Evolutionary conservation across 345 rosid genomes (phyloP), one percentile per base, ranked within the genome.

Genomic region (Schrenkiella parvula): DNA sequence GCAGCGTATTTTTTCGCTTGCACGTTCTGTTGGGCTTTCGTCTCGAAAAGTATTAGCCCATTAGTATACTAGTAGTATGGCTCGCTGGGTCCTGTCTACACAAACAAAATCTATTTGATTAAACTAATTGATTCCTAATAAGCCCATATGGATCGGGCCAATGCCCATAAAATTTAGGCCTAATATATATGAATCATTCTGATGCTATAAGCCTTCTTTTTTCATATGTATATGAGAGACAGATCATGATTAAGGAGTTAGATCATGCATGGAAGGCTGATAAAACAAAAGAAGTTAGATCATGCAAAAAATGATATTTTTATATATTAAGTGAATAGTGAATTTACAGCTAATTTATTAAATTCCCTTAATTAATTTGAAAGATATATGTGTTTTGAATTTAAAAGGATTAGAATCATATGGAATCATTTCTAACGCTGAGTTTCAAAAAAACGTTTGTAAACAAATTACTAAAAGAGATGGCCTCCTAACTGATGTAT

Each of bases 321-420:
- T n/a, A 6, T 15, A 44, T 46, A 19, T 15, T 23, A 18, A 50
- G 34, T 28, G 43, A 43, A 7, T 4, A 31, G 50, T 63, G 15
- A 55, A 55, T 73, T 73, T 65, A 73, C 66, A 65, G 71, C 71
- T 73, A 55, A 37, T 7, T 34, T 37, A 2, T 19, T 41, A 63
- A 52, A 21, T 6, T n/a, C n/a, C n/a, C n/a, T n/a, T 61, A 43
- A 47, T 2, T 51, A 25, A 15, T 39, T 46, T 34, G 3, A 3
- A 70, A 48, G 57, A 8, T 15, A 2, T 50, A 7, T 47, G 15
- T 48, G 48, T 19, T 44, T 54, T 43, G 12, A 64, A 23, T 58
- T 56, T 19, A 23, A 43, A 64, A 25, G 15, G 41, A 54, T 42
- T 2, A 41, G 19, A 52, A 72, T 32, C 76, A 41, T 53, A 63